phyloP scores from a whole-genome alignment of 2,329 filamentous ascomycete species.

The Aureobasidium mangrovei region DNA sequence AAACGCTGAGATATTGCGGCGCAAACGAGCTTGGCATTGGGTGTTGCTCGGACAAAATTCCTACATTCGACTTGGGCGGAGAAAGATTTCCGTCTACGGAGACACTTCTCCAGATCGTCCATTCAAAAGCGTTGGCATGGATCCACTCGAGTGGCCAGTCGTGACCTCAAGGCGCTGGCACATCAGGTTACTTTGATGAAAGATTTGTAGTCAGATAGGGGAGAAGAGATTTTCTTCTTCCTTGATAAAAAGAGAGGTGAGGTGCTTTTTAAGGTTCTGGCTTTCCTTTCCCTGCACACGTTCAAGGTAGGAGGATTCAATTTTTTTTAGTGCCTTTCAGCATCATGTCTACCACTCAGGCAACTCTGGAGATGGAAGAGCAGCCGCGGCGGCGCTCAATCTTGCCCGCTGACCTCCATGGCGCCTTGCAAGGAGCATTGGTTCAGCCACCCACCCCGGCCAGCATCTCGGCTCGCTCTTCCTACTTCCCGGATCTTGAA shows the following conservation, averaged over 20 bases:
- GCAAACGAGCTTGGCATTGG: too few species aligned
- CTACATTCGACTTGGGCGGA: not conserved
- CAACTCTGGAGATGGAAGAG: not conserved
- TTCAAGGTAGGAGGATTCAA: too few species aligned
- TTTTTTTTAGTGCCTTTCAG: too few species aligned
- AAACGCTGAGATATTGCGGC: too few species aligned
- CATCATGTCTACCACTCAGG: not conserved
- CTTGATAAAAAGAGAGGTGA: not conserved
- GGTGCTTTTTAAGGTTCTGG: not conserved
- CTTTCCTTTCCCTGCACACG: not conserved
- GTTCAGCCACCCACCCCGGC: not conserved
- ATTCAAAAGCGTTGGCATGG: not conserved
- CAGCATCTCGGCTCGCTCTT: not conserved
- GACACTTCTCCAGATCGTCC: not conserved
- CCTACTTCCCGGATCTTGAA: conserved; percentile 2
- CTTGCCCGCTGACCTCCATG: not conserved
- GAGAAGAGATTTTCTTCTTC: not conserved
- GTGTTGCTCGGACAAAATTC: not conserved
- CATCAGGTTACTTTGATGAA: not conserved
- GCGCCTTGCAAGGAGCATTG: not conserved
- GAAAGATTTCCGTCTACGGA: not conserved
- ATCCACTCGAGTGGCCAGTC: not conserved
- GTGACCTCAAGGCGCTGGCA: not conserved
- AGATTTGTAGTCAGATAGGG: not conserved
- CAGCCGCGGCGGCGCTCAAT: not conserved